phyloP scores from a whole-genome alignment of 139 green algal genomes.

The Axilococcus clingmanii region DNA sequence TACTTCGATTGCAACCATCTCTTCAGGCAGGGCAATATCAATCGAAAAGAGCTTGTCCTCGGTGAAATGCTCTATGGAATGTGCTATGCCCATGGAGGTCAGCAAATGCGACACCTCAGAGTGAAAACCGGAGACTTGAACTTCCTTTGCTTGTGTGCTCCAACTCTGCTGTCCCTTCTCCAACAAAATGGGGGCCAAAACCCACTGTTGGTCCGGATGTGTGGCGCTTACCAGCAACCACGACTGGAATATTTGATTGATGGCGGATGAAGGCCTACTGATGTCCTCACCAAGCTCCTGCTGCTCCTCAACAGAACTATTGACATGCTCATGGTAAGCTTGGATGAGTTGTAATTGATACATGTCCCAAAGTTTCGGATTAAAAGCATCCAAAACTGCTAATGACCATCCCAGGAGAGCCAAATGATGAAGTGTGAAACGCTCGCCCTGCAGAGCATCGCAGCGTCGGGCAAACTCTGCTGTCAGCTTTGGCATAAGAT shows the following conservation, averaged over 20 bases:
- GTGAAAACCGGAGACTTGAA: slow-evolving; percentile 26
- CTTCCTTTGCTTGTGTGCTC: neutral
- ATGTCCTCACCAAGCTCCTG: neutral
- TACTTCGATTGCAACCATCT: slow-evolving; percentile 35
- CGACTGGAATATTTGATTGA: slow-evolving; percentile 11
- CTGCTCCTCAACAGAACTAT: neutral
- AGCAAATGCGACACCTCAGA: slow-evolving; percentile 28
- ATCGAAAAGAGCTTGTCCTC: slow-evolving; percentile 37
- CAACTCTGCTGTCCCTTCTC: neutral
- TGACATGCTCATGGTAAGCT: neutral
- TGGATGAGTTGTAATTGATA: neutral
- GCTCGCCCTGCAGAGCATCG: neutral
- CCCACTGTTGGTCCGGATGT: slow-evolving; percentile 1
- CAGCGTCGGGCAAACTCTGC: slow-evolving; percentile 13
- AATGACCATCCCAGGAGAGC: slow-evolving; percentile 48
- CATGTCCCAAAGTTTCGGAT: slow-evolving; percentile 10
- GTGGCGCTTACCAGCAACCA: neutral
- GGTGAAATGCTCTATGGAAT: slow-evolving; percentile 35
- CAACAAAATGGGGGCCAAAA: neutral
- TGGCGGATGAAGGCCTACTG: neutral
- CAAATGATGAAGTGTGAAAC: slow-evolving; percentile 43
- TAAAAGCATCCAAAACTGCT: slow-evolving; percentile 24
- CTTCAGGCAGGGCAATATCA: slow-evolving; percentile 32
- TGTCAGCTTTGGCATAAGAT: slow-evolving; percentile 2
- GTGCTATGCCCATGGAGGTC: slow-evolving; percentile 16